Percentiles rank a stretch among this genome's conserved stretches.
Conservation (phyloP, 78 protist genomes). For the Chrysochromulina tobinii region DNA sequence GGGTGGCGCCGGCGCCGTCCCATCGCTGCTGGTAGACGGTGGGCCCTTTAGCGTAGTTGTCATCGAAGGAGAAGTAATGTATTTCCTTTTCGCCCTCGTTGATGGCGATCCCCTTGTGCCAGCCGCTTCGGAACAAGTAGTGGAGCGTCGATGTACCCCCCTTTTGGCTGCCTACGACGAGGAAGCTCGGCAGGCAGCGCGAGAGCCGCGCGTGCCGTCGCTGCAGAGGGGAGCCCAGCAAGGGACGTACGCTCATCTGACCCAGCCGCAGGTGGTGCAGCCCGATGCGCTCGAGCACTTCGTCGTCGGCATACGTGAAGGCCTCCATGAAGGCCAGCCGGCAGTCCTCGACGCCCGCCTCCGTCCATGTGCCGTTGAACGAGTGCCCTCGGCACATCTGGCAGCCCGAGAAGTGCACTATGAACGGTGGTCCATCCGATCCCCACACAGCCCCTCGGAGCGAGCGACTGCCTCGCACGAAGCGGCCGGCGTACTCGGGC, state of each 20-base stretch:
- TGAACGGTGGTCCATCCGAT: background rate
- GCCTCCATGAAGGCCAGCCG: background rate
- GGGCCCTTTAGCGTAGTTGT: background rate
- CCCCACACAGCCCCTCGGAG: background rate
- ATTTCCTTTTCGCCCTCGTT: background rate
- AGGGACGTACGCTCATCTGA: background rate
- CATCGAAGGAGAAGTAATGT: conserved; percentile 17
- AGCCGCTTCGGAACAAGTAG: background rate
- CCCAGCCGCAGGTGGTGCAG: background rate
- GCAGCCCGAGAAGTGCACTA: conserved; percentile 8
- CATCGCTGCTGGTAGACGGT: background rate
- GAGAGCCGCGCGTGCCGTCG: background rate
- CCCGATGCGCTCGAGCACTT: background rate
- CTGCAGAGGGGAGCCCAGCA: background rate
- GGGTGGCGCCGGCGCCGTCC: background rate
- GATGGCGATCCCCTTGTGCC: background rate
- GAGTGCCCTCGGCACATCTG: conserved; percentile 27
- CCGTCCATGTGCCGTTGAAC: conserved; percentile 16
- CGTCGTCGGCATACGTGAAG: background rate
- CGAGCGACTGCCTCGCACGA: background rate
- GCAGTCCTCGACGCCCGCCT: background rate
- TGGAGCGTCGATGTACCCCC: conserved; percentile 17
- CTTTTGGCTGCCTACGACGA: background rate
- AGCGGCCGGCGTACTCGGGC: background rate
- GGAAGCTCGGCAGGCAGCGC: background rate